Conservation (phyloP, 192 early-diverging fungal genomes). For the Coemansia sp. region DNA sequence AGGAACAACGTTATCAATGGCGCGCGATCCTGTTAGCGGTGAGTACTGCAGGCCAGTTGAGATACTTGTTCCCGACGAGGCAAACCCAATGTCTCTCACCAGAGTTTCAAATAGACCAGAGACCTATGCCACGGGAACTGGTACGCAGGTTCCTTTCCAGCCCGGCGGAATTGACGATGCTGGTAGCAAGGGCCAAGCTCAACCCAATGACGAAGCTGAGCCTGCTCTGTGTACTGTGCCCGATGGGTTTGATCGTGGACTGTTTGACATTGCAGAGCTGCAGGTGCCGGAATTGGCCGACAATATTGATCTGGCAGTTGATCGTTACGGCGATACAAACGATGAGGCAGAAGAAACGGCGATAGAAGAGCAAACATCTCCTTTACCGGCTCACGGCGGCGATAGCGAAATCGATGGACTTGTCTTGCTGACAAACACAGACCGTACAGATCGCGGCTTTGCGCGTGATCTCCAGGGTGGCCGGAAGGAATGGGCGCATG, state of each 20-base stretch:
- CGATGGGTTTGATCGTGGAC: conserved; percentile 45
- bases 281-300: not conserved
- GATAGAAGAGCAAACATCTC: not conserved
- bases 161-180: conserved; percentile 32
- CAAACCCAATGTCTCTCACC: conserved; percentile 39
- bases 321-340: conserved; percentile 15
- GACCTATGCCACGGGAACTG: conserved; percentile 35
- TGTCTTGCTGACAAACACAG: not conserved
- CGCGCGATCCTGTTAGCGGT: conserved; percentile 37
- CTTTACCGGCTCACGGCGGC: not conserved
- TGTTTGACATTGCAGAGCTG: conserved; percentile 20
- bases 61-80: conserved; percentile 3
- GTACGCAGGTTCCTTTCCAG: conserved; percentile 42
- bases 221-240: conserved; percentile 36
- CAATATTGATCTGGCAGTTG: conserved; percentile 23
- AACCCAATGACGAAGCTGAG: not conserved
- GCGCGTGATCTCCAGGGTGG: not conserved
- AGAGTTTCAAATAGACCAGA: conserved; percentile 23
- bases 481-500: conserved; percentile 85
- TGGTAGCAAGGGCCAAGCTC: not conserved
- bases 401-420: conserved; percentile 19
- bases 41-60: conserved; percentile 38
- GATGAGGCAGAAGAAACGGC: not conserved
- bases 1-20: conserved; percentile 27
- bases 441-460: not conserved